Evolutionary conservation across 495 filamentous ascomycete genomes (phyloP).

Genomic region (Lasiosphaeris hirsuta): DNA sequence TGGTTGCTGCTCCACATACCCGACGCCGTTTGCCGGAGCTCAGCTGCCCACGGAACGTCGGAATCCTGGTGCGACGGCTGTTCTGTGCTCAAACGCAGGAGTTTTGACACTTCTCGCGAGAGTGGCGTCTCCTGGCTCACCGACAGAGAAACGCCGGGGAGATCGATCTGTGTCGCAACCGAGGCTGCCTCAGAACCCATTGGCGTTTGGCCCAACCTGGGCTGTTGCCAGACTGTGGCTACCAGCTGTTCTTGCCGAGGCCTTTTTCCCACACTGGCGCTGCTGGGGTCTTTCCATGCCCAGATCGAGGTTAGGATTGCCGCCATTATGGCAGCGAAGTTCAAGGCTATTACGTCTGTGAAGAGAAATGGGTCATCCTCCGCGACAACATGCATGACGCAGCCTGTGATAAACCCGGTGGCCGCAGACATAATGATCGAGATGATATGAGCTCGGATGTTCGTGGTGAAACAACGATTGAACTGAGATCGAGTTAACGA

Average conservation of each 20-base stretch:
- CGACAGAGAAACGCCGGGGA: too few species aligned
- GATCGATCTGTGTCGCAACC: too few species aligned
- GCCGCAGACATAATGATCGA: conserved; percentile 22
- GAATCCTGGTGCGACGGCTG: background rate
- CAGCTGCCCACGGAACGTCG: background rate
- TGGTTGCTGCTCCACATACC: conserved; percentile 12
- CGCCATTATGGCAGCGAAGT: conserved; percentile 15
- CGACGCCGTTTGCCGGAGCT: conserved; percentile 8
- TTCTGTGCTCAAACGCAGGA: conserved; percentile 4
- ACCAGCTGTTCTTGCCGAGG: background rate
- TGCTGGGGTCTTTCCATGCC: conserved; percentile 15
- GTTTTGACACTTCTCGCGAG: background rate
- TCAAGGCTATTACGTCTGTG: conserved; percentile 18
- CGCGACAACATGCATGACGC: conserved; percentile 15
- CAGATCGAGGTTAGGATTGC: conserved; percentile 20
- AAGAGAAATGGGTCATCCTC: conserved; percentile 6
- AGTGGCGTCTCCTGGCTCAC: too few species aligned
- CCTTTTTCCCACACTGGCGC: background rate
- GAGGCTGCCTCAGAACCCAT: too few species aligned
- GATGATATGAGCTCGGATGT: conserved; percentile 19
- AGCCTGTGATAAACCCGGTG: conserved; percentile 22
- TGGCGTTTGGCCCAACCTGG: too few species aligned
- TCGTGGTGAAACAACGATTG: conserved; percentile 31
- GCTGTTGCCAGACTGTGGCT: too few species aligned
- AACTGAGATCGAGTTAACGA: conserved; percentile 9